Base-by-base conservation (phyloP, 352 stramenopile genomes). In the Hyaloperonospora arabidopsidis region DNA sequence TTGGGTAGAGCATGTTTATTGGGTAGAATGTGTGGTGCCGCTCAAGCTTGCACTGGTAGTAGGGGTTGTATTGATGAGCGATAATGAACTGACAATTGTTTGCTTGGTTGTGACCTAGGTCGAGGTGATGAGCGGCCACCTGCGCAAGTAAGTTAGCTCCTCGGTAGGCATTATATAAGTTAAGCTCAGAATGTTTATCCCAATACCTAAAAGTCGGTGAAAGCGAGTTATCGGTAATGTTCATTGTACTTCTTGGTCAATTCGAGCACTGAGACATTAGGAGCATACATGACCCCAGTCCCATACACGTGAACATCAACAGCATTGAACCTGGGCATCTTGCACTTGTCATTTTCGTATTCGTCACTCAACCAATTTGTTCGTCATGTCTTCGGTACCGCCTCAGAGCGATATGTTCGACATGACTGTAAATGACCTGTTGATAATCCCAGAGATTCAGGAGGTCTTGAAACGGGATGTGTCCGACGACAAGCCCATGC, bases 381-480 rank as follows among this genome's bases (percentile, higher is more conserved):
- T 32, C 15, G 5, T 13, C 21, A 63, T 63, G 48, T 17, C 43
- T 10, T 58, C 49, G 12, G 18, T 22, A 5, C 6, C 44, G 19
- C 23, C 38, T 11, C 10, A 5, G 1, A 15, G 21, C 39, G 14
- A 47, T 17, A 1, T 13, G 12, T 45, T 45, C 10, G 50, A 19
- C 11, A 25, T 54, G 12, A 18, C 35, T 29, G 57, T 57, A 0
- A 32, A 56, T 18, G 49, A 67, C n/a, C n/a, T 61, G n/a, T 28
- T 67, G 15, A 18, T 51, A 12, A 36, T 63, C 5, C 45, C 47
- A 4, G 59, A 59, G 19, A 66, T 62, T 23, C 22, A 45, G 5
- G 54, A 53, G 2, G 0, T 67, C 2, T n/a, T 63, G n/a, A 29
- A 45, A 18, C 25, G 38, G 17, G 47, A 41, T 17, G n/a, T 17